These are phyloP conservation scores for Curvularia sp. DNA, from an alignment of 2,329 filamentous ascomycete species.

Conservation along the genomic window DNA sequence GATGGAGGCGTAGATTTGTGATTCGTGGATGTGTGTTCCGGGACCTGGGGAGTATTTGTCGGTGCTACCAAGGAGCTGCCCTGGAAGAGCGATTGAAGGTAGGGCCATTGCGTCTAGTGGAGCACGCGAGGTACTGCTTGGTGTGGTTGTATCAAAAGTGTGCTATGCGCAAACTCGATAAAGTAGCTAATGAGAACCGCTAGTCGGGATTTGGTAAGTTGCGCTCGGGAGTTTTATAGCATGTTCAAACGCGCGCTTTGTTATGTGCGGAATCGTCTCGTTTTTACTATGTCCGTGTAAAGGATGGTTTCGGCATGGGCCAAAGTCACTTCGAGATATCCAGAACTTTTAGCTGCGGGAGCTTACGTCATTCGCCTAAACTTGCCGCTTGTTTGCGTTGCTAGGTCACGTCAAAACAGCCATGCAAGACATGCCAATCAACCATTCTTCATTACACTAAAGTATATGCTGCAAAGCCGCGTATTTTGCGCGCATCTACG, in stretches of 20 bases:
- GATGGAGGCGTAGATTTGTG: conserved; percentile 80
- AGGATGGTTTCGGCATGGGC: conserved; percentile 3
- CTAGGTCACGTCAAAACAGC: conserved; percentile 4
- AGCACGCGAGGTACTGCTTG: conserved; percentile 1
- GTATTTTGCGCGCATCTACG: conserved; percentile 14
- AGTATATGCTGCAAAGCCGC: conserved; percentile 34
- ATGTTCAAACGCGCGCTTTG: not conserved
- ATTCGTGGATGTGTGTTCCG: conserved; percentile 82
- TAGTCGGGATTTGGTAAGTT: not conserved
- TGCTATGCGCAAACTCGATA: not conserved
- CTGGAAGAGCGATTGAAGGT: conserved; percentile 72
- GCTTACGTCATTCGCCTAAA: conserved; percentile 32
- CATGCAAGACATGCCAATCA: conserved; percentile 14
- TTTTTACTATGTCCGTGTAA: conserved; percentile 4
- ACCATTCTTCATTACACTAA: conserved; percentile 42
- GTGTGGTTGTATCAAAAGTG: not conserved
- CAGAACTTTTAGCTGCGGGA: conserved; percentile 36
- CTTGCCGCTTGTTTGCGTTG: conserved; percentile 18
- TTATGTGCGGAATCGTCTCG: not conserved
- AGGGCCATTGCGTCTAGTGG: conserved; percentile 40
- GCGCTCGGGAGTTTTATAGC: not conserved
- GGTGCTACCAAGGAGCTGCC: conserved; percentile 75
- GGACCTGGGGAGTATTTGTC: conserved; percentile 74
- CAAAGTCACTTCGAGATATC: conserved; percentile 15
- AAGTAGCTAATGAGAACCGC: not conserved